These are phyloP conservation scores for Micromonas pusilla DNA, from an alignment of 139 green algal species.

Conservation along the genomic window DNA sequence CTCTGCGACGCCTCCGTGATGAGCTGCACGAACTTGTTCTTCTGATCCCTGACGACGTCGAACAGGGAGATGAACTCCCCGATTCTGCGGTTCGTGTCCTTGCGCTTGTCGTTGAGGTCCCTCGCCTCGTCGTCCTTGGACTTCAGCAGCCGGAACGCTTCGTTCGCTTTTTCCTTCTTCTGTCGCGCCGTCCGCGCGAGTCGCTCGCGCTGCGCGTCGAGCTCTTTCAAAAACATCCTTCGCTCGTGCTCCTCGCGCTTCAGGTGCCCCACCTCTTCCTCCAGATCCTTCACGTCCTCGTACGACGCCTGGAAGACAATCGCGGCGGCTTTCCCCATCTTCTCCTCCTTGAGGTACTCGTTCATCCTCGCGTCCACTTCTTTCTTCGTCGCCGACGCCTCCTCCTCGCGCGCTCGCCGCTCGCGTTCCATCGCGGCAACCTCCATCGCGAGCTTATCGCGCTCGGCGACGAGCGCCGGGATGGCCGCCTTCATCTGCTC, in stretches of 20 bases:
- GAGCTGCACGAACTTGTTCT: slow-evolving; percentile 71
- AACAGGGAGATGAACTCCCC: slow-evolving; percentile 69
- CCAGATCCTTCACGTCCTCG: slow-evolving; percentile 41
- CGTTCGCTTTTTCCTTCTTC: slow-evolving; percentile 17
- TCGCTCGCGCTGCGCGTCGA: slow-evolving; percentile 31
- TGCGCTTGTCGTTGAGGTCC: slow-evolving; percentile 59
- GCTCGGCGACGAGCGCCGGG: no score
- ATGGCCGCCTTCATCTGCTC: no score
- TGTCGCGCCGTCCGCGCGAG: background rate
- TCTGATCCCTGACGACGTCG: slow-evolving; percentile 74
- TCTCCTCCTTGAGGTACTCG: slow-evolving; percentile 57
- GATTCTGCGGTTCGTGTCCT: slow-evolving; percentile 40
- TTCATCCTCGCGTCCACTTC: slow-evolving; percentile 59
- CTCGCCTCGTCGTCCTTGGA: slow-evolving; percentile 35
- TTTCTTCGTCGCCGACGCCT: slow-evolving; percentile 14
- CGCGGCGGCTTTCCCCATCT: slow-evolving; percentile 53
- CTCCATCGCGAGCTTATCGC: slow-evolving; percentile 26
- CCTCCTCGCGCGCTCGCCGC: slow-evolving; percentile 16
- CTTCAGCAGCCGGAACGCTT: slow-evolving; percentile 31
- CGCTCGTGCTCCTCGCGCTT: slow-evolving; percentile 47
- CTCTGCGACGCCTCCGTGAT: slow-evolving; percentile 58
- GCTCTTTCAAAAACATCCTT: slow-evolving; percentile 18
- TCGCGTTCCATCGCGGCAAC: slow-evolving; percentile 40
- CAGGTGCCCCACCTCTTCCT: slow-evolving; percentile 45
- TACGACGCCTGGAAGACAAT: slow-evolving; percentile 41